Base-by-base conservation (phyloP, 495 filamentous ascomycete genomes). In the Aspergillus incahuasiensis region DNA sequence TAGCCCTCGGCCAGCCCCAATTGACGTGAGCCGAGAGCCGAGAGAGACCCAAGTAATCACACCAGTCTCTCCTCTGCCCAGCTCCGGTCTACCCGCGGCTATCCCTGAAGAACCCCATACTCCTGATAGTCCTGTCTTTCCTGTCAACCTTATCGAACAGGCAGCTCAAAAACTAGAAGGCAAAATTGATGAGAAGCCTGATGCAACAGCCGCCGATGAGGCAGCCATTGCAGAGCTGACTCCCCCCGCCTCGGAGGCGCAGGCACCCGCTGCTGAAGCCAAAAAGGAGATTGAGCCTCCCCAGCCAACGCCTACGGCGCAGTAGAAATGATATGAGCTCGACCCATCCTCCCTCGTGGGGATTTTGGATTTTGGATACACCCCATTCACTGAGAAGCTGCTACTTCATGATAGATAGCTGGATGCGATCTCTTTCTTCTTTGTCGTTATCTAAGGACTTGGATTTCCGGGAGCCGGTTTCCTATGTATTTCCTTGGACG, bases 91-190 rank as follows among this genome's bases (percentile, higher is more conserved):
- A 11, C 73, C 72, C 0, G 70, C 71, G 7, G 48, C 70, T 38
- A 76, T 76, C 19, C 73, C 73, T 0, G 73, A 76, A 54, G 73
- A 76, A 43, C 73, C 73, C 1, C 58, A 63, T 21, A 71, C 65
- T 15, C 73, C 70, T 2, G 70, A 70, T 47, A 55, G 54, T 16
- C 53, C 64, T n/a, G 55, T 56, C n/a, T 24, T 41, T 5, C 44
- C 51, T 1, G 6, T 25, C 6, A 47, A 50, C 11, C 35, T 30
- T 20, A 53, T 20, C 6, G 25, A 49, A 21, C 18, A 35, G 30
- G 30, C 30, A 20, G 30, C 8, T 13, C 18, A 35, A 3, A 18
- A 21, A 30, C 5, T 15, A 21, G 24, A 19, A 21, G 21, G 13
- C 1, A 34, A 19, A 15, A 28, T 21, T 44, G 19, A 20, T 7